Evolutionary conservation across 176 grass and related monocot genomes (phyloP), one percentile per base, ranked within the genome.

Genomic region (Puya raimondii): DNA sequence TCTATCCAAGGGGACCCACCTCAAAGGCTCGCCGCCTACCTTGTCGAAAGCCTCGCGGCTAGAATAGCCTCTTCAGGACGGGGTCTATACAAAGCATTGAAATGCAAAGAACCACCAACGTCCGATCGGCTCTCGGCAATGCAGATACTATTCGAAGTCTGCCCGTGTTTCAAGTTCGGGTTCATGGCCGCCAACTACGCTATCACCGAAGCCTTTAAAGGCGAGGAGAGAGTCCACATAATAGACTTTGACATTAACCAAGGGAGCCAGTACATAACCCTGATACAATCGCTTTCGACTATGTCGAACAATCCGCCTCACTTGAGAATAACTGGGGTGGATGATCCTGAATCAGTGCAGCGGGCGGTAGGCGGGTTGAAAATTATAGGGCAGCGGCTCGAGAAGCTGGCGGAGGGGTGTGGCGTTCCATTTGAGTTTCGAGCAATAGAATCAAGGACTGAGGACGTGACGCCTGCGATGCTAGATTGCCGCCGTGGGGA

Each of bases 91-190:
- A 99, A 91, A 78, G 84, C 94, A 52, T 81, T 99, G 67, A 91
- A 91, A 73, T 99, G 94, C 74, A 93, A 91, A 78, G 87, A 93
- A 16, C 82, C 94, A 65, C 94, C 94, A 56, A 88, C 87, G 14
- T 75, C 88, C 10, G 91, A 99, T 85, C 89, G 86, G 67, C 80
- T 99, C 50, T 99, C 90, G 51, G 94, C 94, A 69, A 99, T 99
- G 94, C 94, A 99, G 77, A 93, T 99, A 76, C 84, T 99, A 16
- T 93, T 93, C 72, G 94, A 99, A 82, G 80, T 91, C 11, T 99
- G 94, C 23, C 94, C 94, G 15, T 99, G 89, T 70, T 99, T 91
- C 72, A 87, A 88, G 4, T 79, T 99, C 13, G 94, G 94, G 25
- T 99, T 93, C 80, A 84, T 99, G 89, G 79, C 90, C 48, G 94